Base-by-base conservation (phyloP, 2,329 filamentous ascomycete genomes). In the Leptoxyphium fumago region DNA sequence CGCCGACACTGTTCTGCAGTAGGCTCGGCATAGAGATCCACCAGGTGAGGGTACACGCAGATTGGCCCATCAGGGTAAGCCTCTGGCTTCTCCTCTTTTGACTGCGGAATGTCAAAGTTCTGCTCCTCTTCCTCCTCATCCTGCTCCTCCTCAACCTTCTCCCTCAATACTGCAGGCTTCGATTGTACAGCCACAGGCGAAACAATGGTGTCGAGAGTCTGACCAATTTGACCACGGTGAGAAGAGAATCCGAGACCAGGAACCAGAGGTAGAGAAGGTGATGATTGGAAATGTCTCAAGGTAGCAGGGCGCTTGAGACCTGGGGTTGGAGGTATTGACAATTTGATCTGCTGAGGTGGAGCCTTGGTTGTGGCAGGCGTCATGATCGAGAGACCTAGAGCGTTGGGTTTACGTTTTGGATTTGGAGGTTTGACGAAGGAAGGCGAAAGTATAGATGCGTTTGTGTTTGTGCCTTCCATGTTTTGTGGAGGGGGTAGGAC, bases 1-100 rank as follows among this genome's bases (percentile, higher is more conserved):
- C 75, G 71, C 10, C 80, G 72, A 2, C 84, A 84, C 58, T 88
- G 82, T 36, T 87, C 80, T 0, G 79, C 79, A 1, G 80, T 84
- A 0, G 84, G 84, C 58, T 93, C 84, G 36, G 84, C 69, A 55
- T 88, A 93, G 0, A 91, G 71, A 56, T 79, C 87, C 7, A 93
- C 78, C 39, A 80, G 75, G 46, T 84, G 80, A 43, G 78, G 78
- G 52, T 89, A 88, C 42, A 93, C 88, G 52, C 82, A 79, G 43
- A 89, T 81, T 1, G 84, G 85, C 0, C 84, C 84, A 51, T 86
- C 75, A 0, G 84, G 84, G 57, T 93, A 93, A 1, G 82, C 82
- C 13, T 84, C 83, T 0, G 82, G 82, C 64, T 88, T 88, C 51
- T 74, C 74, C 54, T 77, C 75, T 28, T 71, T 69, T 8, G 77